phyloP scores from a whole-genome alignment of 202 grass and related monocot species.

The Saccharum hybrid region DNA sequence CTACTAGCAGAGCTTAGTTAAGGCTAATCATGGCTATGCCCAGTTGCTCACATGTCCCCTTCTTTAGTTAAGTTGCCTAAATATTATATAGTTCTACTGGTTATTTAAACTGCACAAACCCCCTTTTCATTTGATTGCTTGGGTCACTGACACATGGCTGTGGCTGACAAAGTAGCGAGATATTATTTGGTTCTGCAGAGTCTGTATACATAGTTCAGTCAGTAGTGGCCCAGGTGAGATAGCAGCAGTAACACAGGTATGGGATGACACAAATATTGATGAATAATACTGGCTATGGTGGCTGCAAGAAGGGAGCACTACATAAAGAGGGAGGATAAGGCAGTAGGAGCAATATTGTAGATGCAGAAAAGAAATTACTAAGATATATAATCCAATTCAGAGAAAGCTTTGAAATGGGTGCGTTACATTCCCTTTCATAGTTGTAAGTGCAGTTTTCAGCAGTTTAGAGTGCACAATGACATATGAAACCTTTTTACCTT shows the following conservation, averaged over 20 bases:
- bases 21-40: too few relatives aligned
- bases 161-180: background rate
- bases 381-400: background rate
- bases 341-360: background rate
- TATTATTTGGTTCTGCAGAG: background rate
- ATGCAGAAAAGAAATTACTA: background rate
- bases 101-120: too few relatives aligned
- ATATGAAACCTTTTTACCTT: background rate
- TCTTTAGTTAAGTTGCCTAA: too few relatives aligned
- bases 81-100: too few relatives aligned
- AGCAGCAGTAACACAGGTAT: background rate
- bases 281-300: background rate
- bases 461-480: background rate
- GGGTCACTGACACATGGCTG: background rate
- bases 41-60: too few relatives aligned
- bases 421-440: background rate
- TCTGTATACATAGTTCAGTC: background rate
- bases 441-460: conserved; percentile 2
- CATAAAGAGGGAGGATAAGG: background rate
- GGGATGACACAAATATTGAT: background rate
- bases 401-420: conserved; percentile 11
- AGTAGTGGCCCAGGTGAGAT: background rate
- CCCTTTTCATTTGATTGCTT: conserved; percentile 1
- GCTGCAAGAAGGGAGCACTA: background rate
- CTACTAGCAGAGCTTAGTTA: too few relatives aligned